Evolutionary conservation across 352 stramenopile species (phyloP), one percentile per base, ranked within the genome.

Genomic region (Aphanomyces astaci): DNA sequence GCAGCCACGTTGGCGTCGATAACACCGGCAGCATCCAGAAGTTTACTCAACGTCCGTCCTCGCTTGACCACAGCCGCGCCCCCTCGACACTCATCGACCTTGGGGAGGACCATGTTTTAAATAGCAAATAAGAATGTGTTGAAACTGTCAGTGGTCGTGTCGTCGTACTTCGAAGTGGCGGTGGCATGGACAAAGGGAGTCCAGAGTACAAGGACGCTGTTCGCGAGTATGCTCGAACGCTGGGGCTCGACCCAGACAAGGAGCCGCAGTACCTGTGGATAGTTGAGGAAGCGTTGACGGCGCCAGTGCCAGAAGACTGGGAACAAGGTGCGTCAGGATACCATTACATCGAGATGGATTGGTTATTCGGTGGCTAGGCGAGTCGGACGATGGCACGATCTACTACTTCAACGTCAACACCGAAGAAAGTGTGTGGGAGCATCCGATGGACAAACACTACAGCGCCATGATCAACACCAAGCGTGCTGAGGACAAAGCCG

Each of bases 391-490:
- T 48, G 80, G 78, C 43, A 86, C 78, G 55, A 77, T 82, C n/a
- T 88, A 88, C 64, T 86, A 86, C 66, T 88, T 86, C 64, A 83
- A 88, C 59, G 65, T 75, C 15, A 76, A 63, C 36, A 84, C 78
- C 0, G 78, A 83, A 24, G 74, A 88, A 62, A 88, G 80, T 48
- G 81, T 86, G 28, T 88, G 80, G 80, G 80, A 88, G 30, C 80
- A 88, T 32, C 80, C 80, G 27, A 63, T 88, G 19, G 80, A 86
- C 48, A 76, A 62, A 36, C 75, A 86, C 32, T 88, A 88, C 66
- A 79, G 76, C 49, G 72, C 81, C 17, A 68, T 87, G 25, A 82
- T 87, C 64, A 53, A 75, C 30, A 63, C 63, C 11, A 81, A 78
- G 70, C 78, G 80, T 40, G 49, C 66, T 0, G 76, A 82, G 33